Evolutionary conservation across 2,329 filamentous ascomycete genomes (phyloP).

Genomic region (Alternaria incomplexa): DNA sequence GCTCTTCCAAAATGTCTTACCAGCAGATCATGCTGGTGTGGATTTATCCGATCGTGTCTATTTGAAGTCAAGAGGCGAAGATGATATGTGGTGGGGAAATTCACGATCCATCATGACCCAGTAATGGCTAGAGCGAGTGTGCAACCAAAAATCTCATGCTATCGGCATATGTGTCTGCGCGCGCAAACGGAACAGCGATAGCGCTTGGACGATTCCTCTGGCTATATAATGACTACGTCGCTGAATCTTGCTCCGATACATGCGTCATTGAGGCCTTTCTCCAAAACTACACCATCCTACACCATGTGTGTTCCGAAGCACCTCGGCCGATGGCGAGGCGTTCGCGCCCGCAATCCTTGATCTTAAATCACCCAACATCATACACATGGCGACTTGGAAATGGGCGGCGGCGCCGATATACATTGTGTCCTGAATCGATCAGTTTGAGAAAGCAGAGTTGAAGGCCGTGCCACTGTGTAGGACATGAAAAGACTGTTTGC

Average conservation of each 20-base stretch:
- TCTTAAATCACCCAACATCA: background rate
- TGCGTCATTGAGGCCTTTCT: background rate
- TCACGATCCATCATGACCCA: no score
- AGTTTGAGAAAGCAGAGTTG: background rate
- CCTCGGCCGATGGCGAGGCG: background rate
- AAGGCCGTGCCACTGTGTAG: background rate
- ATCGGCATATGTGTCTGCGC: background rate
- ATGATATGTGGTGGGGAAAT: no score
- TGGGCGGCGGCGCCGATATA: background rate
- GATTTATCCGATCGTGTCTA: background rate
- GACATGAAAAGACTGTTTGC: background rate
- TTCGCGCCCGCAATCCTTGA: background rate
- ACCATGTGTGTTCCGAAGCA: background rate
- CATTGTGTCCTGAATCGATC: background rate
- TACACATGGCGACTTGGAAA: background rate
- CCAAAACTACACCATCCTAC: background rate
- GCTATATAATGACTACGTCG: accelerated
- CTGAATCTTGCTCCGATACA: background rate
- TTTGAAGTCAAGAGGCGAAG: no score
- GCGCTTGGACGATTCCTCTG: accelerated
- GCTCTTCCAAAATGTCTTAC: background rate
- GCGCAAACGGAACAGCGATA: accelerated
- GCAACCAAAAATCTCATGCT: accelerated
- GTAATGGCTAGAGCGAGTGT: background rate
- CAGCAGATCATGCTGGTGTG: background rate